Conservation (phyloP, 2,329 filamentous ascomycete species). For the Albifimbria verrucaria region DNA sequence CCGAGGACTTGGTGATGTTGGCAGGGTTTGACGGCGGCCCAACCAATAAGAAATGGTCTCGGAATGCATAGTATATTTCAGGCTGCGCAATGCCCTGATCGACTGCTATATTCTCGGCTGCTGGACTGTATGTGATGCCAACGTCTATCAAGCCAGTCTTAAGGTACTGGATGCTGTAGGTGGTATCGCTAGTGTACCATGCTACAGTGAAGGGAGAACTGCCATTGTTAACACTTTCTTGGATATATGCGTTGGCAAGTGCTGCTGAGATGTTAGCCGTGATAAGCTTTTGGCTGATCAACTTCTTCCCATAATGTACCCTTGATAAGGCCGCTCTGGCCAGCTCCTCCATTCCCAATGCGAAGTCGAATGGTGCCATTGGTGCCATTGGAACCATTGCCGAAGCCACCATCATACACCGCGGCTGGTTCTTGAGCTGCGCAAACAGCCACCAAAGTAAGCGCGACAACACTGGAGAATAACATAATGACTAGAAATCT, state of each 20-base stretch:
- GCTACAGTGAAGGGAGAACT: constrained; percentile 34
- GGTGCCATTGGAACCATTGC: constrained; percentile 5
- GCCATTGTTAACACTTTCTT: constrained; percentile 13
- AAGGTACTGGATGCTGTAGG: constrained; percentile 40
- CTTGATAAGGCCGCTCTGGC: constrained; percentile 32
- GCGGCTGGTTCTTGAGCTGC: constrained; percentile 13
- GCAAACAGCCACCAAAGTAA: too few relatives aligned
- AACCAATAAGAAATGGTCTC: constrained; percentile 43
- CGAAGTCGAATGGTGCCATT: constrained; percentile 17
- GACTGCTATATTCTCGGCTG: constrained; percentile 41
- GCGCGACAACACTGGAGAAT: too few relatives aligned
- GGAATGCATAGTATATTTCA: constrained; percentile 35
- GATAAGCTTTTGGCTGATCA: rapidly evolving
- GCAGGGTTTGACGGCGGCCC: constrained; percentile 33
- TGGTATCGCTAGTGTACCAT: constrained; percentile 44
- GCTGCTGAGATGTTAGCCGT: constrained; percentile 8
- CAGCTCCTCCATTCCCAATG: constrained; percentile 34
- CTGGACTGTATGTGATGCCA: constrained; percentile 41
- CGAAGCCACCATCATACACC: constrained; percentile 18
- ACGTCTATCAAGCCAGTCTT: constrained; percentile 35
- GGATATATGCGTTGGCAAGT: constrained; percentile 24
- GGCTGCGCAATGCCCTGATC: constrained; percentile 30
- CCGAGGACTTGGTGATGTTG: constrained; percentile 22
- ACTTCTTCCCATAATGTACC: constrained; percentile 13
- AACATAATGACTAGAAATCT: too few relatives aligned